phyloP scores from a whole-genome alignment of 352 stramenopile species.

The Globisporangium lucens region DNA sequence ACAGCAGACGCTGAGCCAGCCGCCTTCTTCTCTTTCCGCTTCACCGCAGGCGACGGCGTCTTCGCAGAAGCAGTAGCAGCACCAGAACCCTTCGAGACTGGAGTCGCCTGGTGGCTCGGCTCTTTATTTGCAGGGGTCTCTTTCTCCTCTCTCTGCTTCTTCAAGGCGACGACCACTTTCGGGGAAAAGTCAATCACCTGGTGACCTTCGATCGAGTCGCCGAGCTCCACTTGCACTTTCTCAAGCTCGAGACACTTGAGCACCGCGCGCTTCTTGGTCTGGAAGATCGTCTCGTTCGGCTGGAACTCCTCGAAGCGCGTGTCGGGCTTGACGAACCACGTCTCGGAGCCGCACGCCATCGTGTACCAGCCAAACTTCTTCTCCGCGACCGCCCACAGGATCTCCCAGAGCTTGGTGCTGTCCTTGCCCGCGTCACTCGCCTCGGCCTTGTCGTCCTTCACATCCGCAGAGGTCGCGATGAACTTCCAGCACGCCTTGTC shows the following conservation, averaged over 20 bases:
- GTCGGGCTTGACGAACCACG: conserved; percentile 70
- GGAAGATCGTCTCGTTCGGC: conserved; percentile 81
- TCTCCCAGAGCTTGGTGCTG: conserved; percentile 43
- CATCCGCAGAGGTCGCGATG: conserved; percentile 32
- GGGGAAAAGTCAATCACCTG: conserved; percentile 57
- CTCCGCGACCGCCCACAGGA: conserved; percentile 61
- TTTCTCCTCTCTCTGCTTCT: conserved; percentile 6
- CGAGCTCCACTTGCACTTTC: conserved; percentile 51
- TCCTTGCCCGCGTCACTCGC: conserved; percentile 16
- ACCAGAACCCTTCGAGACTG: not conserved
- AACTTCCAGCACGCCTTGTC: conserved; percentile 81
- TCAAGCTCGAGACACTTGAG: conserved; percentile 57
- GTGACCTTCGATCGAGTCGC: conserved; percentile 61
- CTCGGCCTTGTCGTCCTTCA: conserved; percentile 24
- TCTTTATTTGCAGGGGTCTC: conserved; percentile 17
- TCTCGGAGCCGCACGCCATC: conserved; percentile 65
- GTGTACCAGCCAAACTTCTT: conserved; percentile 70
- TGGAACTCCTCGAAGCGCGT: conserved; percentile 66
- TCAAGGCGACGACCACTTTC: conserved; percentile 2
- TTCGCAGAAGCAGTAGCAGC: not conserved
- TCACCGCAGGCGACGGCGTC: conserved; percentile 33
- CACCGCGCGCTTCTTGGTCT: conserved; percentile 70
- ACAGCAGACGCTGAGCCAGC: not conserved
- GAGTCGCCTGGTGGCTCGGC: conserved; percentile 15
- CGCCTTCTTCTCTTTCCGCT: conserved; percentile 24